Base-by-base conservation (phyloP, 2,329 filamentous ascomycete species). In the Xylaria sp. region DNA sequence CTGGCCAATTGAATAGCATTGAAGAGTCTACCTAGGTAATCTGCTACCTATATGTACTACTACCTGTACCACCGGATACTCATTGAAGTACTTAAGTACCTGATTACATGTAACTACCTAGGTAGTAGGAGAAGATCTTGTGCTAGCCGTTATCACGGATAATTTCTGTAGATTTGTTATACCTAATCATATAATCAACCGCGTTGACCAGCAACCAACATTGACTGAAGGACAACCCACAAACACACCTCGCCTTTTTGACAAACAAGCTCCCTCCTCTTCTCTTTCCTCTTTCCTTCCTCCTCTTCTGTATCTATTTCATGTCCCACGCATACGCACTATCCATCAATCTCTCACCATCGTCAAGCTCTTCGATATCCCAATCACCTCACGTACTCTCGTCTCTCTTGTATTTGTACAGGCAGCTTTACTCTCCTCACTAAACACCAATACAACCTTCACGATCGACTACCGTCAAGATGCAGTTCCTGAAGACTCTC, bases 401-500 rank as follows among this genome's bases (percentile, higher is more conserved):
- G 58, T 31, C 60, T 43, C 48, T 62, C 62, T 59, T 46, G 43
- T 39, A 33, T 64, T 59, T 56, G 36, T 56, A 46, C 58, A 49
- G 56, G n/a, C 39, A 70, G 28, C 64, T 54, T 62, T 59, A 60
- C 54, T 62, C 51, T 54, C n/a, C 51, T 18, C 3, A 48, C 20
- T 20, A 71, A 63, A 64, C 58, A 72, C 62, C 56, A 59, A 69
- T 36, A 20, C 62, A 39, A 31, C 56, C 55, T 64, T 55, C 46
- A 55, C 64, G 5, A 41, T 36, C 54, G 1, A 51, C 60, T 43
- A 43, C 55, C 67, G 55, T 72, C 74, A 76, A 65, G 67, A 78
- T 78, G 77, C 75, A 76, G 72, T 74, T 75, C 70, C 49, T 71
- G 70, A 76, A 78, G 69, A 48, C 57, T 62, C n/a, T 75, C 61